A percentile compares a stretch with the other conserved stretches of the same genome.
phyloP scores from a whole-genome alignment of 2,329 filamentous ascomycete genomes.

The Tolypocladium ophioglossoides region DNA sequence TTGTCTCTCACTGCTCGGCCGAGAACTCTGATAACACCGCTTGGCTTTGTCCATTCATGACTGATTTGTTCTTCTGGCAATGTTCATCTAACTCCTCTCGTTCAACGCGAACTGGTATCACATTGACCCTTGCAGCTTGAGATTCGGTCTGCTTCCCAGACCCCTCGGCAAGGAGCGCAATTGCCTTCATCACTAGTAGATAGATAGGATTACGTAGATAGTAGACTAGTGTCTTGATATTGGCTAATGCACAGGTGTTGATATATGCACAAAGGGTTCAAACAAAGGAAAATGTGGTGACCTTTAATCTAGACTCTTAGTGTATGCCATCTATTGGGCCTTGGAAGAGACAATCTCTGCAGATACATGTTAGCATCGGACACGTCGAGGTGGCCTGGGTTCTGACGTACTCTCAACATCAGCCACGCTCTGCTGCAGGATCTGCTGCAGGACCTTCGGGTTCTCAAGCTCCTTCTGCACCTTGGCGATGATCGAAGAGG shows the following conservation, averaged over 20 bases:
- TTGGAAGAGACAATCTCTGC: conserved; percentile 53
- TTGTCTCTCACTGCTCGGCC: neutral
- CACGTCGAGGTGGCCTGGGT: neutral
- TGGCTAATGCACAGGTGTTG: conserved; percentile 53
- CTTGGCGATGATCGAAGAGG: conserved; percentile 88
- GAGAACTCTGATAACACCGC: neutral
- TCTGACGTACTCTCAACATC: conserved; percentile 78
- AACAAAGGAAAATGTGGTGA: conserved; percentile 39
- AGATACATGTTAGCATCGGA: conserved; percentile 20
- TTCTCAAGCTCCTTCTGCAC: conserved; percentile 98
- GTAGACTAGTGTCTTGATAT: conserved; percentile 24
- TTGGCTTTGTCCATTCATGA: neutral
- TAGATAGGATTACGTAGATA: neutral
- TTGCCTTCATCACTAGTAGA: neutral
- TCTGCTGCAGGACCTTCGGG: conserved; percentile 94
- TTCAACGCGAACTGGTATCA: neutral
- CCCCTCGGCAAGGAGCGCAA: neutral
- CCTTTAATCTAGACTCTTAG: conserved; percentile 25
- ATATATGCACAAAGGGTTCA: conserved; percentile 40
- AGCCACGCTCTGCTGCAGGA: conserved; percentile 89
- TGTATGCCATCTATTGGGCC: conserved; percentile 43
- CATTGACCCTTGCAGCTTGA: neutral
- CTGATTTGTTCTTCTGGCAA: too few relatives aligned
- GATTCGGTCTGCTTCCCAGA: neutral
- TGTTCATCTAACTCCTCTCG: neutral